A percentile compares a stretch with the other conserved stretches of the same genome.
Evolutionary conservation across 352 stramenopile species (phyloP).

Genomic region (Phytophthora pisi): DNA sequence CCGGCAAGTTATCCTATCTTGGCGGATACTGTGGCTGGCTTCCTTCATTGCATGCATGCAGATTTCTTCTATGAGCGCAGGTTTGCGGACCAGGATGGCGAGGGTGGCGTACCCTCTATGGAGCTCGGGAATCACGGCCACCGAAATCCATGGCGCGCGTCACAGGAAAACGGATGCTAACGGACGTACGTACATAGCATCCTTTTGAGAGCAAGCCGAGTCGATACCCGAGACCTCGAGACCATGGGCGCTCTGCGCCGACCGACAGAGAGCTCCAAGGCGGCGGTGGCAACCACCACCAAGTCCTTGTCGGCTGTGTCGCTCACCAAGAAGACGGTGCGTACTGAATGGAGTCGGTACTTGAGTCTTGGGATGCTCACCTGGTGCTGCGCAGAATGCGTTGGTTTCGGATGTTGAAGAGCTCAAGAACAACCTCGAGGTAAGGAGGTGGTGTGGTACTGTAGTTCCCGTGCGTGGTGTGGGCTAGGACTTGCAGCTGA

Average conservation of each 20-base stretch:
- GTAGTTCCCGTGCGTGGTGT: background rate
- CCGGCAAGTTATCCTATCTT: too few species aligned
- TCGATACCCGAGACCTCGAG: too few species aligned
- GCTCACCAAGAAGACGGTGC: conserved; percentile 65
- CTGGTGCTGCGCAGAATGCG: conserved; percentile 39
- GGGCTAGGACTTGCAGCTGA: background rate
- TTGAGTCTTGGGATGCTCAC: background rate
- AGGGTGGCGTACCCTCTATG: background rate
- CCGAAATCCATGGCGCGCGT: conserved; percentile 1
- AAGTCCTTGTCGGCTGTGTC: conserved; percentile 63
- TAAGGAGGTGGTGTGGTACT: conserved; percentile 6
- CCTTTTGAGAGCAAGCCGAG: too few species aligned
- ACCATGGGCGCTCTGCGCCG: conserved; percentile 35
- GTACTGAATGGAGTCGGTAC: background rate
- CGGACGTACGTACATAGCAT: background rate
- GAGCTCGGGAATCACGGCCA: background rate
- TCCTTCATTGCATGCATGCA: too few species aligned
- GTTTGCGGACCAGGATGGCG: background rate
- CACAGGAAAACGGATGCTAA: conserved; percentile 2
- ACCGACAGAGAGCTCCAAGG: conserved; percentile 55
- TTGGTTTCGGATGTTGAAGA: conserved; percentile 59
- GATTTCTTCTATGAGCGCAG: background rate
- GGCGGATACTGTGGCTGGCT: background rate
- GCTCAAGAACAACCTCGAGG: conserved; percentile 63
- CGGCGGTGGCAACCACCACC: conserved; percentile 45